Evolutionary conservation across 345 rosid species (phyloP), one percentile per base, ranked within the genome.

Genomic region (Diplotaxis tenuifolia): DNA sequence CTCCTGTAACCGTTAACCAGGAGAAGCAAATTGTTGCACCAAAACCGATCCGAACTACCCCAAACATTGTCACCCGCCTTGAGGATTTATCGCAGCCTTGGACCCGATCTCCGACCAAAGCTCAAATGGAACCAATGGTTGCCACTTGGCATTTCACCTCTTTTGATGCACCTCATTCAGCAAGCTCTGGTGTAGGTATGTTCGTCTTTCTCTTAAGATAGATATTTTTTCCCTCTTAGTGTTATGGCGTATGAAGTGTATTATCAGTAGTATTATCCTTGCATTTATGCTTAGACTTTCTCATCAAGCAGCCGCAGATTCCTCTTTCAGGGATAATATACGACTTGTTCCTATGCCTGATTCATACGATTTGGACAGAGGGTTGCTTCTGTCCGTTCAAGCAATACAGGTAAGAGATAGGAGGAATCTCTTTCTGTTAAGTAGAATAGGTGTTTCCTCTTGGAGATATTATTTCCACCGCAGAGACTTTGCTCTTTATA

Each of bases 41-140:
- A 36, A 90, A 82, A 87, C 99, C 98, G 32, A 96, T 96, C 67
- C 92, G 98, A 57, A 92, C 90, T 52, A 84, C 87, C 73, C 76
- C 92, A 74, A 86, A 86, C 83, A 73, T 86, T 79, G 88, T 86
- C 67, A 87, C 83, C 57, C 84, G 70, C 72, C 90, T 96, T 62
- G 99, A 96, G 83, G 98, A 92, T 89, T 79, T 92, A 73, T 87
- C 99, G 63, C 98, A 86, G 73, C 98, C 98, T 60, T 96, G 98
- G 99, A 96, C 99, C 74, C 94, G 99, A 59, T 96, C 99, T 77
- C 98, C 99, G 9, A 96, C 99, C 60, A 96, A 96, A 83, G 86
- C 96, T 47, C 85, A 90, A 85, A 90, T 84, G 94, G 99, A 96
- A 70, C 98, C 96, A 38, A 76, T 90, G 62, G 81, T 89, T 67